A percentile compares a stretch with the other conserved stretches of the same genome.
Evolutionary conservation across 1,139 yeast species (phyloP).

Genomic region (Geotrichum fermentans): DNA sequence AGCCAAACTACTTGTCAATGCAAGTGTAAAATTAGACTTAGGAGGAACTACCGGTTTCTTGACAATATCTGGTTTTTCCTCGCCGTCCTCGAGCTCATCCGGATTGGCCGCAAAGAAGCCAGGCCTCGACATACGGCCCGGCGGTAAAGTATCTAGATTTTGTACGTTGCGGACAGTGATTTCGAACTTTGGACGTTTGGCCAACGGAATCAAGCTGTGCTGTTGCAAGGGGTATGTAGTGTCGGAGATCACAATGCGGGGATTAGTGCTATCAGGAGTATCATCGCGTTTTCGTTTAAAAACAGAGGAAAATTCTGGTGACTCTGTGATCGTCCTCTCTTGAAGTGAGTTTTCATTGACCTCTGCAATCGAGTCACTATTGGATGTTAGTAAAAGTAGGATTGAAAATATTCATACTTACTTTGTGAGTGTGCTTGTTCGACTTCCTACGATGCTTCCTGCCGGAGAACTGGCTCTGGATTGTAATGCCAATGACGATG

Average conservation of each 20-base stretch:
- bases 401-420: neutral
- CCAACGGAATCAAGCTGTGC: neutral
- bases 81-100: neutral
- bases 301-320: neutral
- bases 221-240: neutral
- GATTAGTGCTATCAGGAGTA: conserved; percentile 3
- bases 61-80: neutral
- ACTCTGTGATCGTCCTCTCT: too few relatives aligned
- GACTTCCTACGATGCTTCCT: conserved; percentile 7
- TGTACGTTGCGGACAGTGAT: conserved; percentile 13
- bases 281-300: neutral
- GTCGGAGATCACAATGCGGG: conserved; percentile 1
- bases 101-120: conserved; percentile 15
- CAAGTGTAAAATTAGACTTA: conserved; percentile 8
- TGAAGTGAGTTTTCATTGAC: neutral
- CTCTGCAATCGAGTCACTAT: conserved; percentile 9
- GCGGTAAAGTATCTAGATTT: conserved; percentile 8
- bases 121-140: conserved; percentile 11
- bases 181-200: conserved; percentile 19
- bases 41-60: neutral
- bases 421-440: conserved; percentile 13
- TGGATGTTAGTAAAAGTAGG: neutral
- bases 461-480: conserved; percentile 8
- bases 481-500: neutral
- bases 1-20: neutral